Evolutionary conservation across 75 land plant species (phyloP), one percentile per base, ranked within the genome.

Genomic region (Pinus albicaulis): DNA sequence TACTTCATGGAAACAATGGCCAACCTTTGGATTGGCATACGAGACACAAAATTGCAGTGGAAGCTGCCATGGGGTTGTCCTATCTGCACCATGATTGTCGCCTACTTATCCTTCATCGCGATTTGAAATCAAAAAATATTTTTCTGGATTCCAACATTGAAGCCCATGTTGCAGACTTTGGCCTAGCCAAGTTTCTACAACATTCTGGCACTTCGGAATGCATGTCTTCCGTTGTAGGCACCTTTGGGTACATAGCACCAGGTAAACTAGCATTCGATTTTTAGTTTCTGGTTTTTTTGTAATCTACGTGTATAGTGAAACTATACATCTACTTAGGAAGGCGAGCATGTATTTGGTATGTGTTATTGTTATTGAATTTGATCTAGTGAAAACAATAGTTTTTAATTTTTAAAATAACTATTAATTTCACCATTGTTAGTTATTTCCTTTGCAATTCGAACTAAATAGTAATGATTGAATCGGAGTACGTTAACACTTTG

Each of bases 241-340:
- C 94, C 38, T 92, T 90, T 59, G 94, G 92, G 78, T 89, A 92
- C 88, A 92, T 92, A 59, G 94, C 92, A 31, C 92, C 92, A 59
- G 94, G 92, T 92, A 80, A 15, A 72, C 52, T 4, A 4, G 0
- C 5, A 5, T 36, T 36, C 5, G 4, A 36, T 5, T 5, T 36
- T 3, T 36, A 4, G 5, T 36, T 36, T 36, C 5, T 36, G 38
- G 38, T 4, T 36, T 36, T n/a, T 5, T 5, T 2, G 4, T 36
- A 36, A 5, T 36, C 38, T 36, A 5, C 38, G 4, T 0, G 38
- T 36, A 36, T 2, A 36, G 5, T 36, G 4, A 5, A 36, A 5
- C 4, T 36, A 36, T 4, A 36, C 4, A 36, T 36, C 28, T 4
- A 5, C 4, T 4, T 0, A 4, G 5, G 5, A 36, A 36, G 38